Conservation (phyloP, 2,329 filamentous ascomycete species). For the Zasmidium citrigriseum region DNA sequence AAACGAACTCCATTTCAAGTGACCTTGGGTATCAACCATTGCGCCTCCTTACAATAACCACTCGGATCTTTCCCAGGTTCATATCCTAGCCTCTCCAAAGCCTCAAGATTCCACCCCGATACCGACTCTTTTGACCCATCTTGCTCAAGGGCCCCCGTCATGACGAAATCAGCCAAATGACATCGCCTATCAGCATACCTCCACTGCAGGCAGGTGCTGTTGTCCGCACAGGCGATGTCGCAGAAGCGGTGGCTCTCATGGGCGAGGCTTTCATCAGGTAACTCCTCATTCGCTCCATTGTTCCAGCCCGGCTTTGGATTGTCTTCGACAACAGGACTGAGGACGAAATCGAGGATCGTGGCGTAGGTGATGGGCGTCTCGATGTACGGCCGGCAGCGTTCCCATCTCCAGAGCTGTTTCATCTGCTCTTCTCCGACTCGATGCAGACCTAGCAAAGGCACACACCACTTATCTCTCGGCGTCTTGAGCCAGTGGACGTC, state of each 20-base stretch:
- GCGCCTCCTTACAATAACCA: background rate
- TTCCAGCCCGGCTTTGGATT: background rate
- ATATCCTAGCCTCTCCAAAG: background rate
- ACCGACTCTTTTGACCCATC: background rate
- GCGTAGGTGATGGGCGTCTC: background rate
- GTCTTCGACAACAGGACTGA: background rate
- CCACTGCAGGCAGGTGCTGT: background rate
- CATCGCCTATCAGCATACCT: background rate
- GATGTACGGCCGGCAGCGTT: background rate
- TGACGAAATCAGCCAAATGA: background rate
- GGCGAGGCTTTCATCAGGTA: background rate
- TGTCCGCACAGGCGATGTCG: background rate
- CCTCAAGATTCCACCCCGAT: background rate
- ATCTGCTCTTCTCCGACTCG: background rate
- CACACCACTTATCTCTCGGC: background rate
- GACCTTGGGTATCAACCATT: background rate
- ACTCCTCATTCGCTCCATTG: slow-evolving; percentile 1
- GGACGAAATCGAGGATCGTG: background rate
- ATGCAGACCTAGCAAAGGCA: background rate
- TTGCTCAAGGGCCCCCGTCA: background rate
- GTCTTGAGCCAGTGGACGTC: background rate
- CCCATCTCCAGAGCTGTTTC: slow-evolving; percentile 1
- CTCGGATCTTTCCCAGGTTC: background rate
- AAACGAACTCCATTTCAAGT: too few species aligned
- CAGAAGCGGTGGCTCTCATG: background rate